A percentile compares a stretch with the other conserved stretches of the same genome.
These are phyloP conservation scores for Thalassiosira profunda DNA, from an alignment of 108 stramenopile genomes.

Conservation along the genomic window DNA sequence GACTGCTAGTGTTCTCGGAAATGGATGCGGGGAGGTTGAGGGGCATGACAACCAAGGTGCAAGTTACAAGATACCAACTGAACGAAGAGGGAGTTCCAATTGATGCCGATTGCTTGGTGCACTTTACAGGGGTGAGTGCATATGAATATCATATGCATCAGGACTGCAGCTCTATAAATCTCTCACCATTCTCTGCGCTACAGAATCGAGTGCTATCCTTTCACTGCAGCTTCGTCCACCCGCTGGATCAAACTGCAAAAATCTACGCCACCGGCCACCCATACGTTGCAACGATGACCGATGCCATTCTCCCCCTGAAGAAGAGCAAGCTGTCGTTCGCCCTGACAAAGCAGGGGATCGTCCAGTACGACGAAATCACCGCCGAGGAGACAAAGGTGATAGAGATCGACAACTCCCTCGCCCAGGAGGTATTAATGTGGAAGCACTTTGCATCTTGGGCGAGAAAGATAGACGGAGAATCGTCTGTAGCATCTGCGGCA, in stretches of 20 bases:
- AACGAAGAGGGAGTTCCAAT: conserved; percentile 46
- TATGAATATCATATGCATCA: background rate
- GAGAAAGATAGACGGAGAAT: conserved; percentile 24
- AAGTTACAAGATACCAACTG: conserved; percentile 30
- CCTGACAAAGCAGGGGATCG: conserved; percentile 30
- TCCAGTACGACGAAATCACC: conserved; percentile 21
- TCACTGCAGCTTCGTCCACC: conserved; percentile 51
- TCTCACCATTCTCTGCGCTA: background rate
- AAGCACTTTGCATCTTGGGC: conserved; percentile 22
- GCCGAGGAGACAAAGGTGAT: conserved; percentile 9
- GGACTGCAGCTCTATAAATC: background rate
- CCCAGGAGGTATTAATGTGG: conserved; percentile 61
- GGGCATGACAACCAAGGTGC: conserved; percentile 22
- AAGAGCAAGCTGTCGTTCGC: background rate
- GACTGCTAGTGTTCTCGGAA: conserved; percentile 49
- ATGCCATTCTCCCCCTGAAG: conserved; percentile 45
- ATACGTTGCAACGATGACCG: conserved; percentile 16
- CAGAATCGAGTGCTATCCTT: conserved; percentile 40
- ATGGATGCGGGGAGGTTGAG: background rate
- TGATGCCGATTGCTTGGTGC: conserved; percentile 29
- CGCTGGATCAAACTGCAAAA: conserved; percentile 44
- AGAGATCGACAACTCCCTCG: conserved; percentile 1
- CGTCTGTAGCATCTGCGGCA: background rate
- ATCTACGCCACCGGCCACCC: conserved; percentile 26
- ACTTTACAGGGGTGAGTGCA: conserved; percentile 18